Percentiles rank a stretch among this genome's conserved stretches.
phyloP scores from a whole-genome alignment of 2,329 filamentous ascomycete species.

The Aspergillus aculeatus region DNA sequence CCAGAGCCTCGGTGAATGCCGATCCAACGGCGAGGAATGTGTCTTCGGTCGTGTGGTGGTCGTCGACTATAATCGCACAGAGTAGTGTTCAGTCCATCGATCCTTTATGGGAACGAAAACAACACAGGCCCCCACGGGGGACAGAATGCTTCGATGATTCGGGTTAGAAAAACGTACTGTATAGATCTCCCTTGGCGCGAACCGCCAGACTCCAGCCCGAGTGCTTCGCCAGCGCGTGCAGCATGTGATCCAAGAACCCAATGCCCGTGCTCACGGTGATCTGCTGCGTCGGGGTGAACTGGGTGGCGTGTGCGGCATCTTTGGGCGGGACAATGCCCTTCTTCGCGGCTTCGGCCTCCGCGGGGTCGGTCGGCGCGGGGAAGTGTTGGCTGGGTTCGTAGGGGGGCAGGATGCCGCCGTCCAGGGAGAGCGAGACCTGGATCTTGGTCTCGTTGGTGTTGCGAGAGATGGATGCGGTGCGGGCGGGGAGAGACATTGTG shows the following conservation, averaged over 20 bases:
- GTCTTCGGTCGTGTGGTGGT: slow-evolving; percentile 98
- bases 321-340: slow-evolving; percentile 43
- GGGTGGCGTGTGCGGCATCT: slow-evolving; percentile 71
- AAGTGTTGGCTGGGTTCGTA: slow-evolving; percentile 51
- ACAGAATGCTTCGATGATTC: no score
- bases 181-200: slow-evolving; percentile 80
- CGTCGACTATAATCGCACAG: slow-evolving; percentile 66
- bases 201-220: slow-evolving; percentile 88
- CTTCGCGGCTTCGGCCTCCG: slow-evolving; percentile 49
- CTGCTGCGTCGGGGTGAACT: slow-evolving; percentile 77
- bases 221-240: slow-evolving; percentile 95
- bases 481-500: slow-evolving; percentile 50
- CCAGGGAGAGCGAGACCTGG: slow-evolving; percentile 85
- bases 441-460: slow-evolving; percentile 99
- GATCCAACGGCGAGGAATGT: slow-evolving; percentile 85
- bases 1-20: slow-evolving; percentile 79
- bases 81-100: no score
- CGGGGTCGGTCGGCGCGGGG: slow-evolving; percentile 61
- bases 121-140: no score
- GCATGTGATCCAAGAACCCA: slow-evolving; percentile 98
- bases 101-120: no score
- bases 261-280: slow-evolving; percentile 91
- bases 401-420: slow-evolving; percentile 68
- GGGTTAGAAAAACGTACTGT: slow-evolving; percentile 58
- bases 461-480: slow-evolving; percentile 76